Percentiles rank a stretch among this genome's conserved stretches.
Conservation (phyloP, 106 monocot species). For the Acorus calamus region DNA sequence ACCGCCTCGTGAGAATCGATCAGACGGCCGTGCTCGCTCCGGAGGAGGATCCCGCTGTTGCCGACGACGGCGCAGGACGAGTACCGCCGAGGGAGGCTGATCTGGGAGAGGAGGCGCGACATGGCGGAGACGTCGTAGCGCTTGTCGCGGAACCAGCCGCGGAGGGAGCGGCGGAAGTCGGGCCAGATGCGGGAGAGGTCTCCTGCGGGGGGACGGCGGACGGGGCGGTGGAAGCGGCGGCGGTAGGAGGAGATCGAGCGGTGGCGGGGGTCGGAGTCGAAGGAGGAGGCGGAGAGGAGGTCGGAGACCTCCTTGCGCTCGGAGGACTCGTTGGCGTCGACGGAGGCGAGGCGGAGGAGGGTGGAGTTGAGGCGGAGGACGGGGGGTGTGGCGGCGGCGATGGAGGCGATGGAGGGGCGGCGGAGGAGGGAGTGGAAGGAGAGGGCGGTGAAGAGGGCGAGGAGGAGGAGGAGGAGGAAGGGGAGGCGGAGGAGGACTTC, state of each 20-base stretch:
- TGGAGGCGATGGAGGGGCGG: neutral
- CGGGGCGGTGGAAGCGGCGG: conserved; percentile 4
- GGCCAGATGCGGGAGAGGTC: neutral
- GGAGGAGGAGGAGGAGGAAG: conserved; percentile 9
- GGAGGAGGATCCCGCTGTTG: conserved; percentile 75
- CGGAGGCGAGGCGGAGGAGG: conserved; percentile 2
- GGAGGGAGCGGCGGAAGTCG: conserved; percentile 8
- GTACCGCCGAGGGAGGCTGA: conserved; percentile 26
- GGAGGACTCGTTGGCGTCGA: neutral
- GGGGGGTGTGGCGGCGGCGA: neutral
- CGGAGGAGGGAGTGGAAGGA: neutral
- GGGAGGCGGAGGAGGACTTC: conserved; percentile 10
- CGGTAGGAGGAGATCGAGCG: conserved; percentile 4
- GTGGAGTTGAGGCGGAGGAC: neutral
- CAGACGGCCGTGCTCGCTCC: conserved; percentile 25
- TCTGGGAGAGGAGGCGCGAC: neutral
- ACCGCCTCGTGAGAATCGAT: conserved; percentile 68
- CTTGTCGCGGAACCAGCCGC: neutral
- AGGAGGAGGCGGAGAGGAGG: conserved; percentile 7
- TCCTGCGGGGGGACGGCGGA: neutral
- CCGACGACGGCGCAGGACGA: conserved; percentile 75
- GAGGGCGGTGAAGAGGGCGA: conserved; percentile 8
- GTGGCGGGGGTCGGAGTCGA: neutral
- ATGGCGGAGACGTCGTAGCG: conserved; percentile 1
- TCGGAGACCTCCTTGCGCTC: conserved; percentile 6